Percentiles rank a stretch among this genome's conserved stretches.
These are phyloP conservation scores for Acanthamoeba culbertsoni DNA, from an alignment of 208 protist genomes.

Conservation along the genomic window DNA sequence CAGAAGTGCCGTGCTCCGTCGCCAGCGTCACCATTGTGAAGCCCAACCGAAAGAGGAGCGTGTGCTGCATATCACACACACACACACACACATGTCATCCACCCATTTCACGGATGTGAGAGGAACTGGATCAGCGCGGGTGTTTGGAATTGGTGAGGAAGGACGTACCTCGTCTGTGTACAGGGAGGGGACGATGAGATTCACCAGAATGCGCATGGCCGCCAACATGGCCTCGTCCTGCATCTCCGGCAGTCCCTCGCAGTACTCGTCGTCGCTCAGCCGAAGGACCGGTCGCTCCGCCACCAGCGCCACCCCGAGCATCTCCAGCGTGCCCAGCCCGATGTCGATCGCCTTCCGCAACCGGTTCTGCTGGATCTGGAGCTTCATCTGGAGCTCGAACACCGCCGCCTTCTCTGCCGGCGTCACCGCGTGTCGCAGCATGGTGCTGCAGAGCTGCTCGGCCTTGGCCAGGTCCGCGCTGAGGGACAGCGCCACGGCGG, in stretches of 20 bases:
- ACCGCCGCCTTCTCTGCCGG: not conserved
- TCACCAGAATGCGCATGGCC: slow-evolving; percentile 57
- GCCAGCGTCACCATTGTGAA: slow-evolving; percentile 53
- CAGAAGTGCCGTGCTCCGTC: slow-evolving; percentile 24
- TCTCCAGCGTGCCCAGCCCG: slow-evolving; percentile 17
- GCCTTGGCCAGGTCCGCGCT: not conserved
- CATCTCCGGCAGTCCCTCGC: not conserved
- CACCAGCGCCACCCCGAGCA: slow-evolving; percentile 34
- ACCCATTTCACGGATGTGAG: not conserved
- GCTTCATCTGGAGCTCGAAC: slow-evolving; percentile 49
- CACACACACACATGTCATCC: not conserved
- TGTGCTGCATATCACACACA: not conserved
- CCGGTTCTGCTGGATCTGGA: slow-evolving; percentile 58
- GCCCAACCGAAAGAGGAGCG: not conserved
- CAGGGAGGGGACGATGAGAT: slow-evolving; percentile 23
- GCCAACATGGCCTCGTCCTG: slow-evolving; percentile 47
- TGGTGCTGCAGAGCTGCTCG: slow-evolving; percentile 29
- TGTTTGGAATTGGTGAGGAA: not conserved
- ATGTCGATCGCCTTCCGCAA: slow-evolving; percentile 39
- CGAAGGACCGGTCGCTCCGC: not conserved
- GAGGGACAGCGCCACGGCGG: slow-evolving; percentile 21
- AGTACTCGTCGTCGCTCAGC: slow-evolving; percentile 51
- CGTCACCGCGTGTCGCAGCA: slow-evolving; percentile 10
- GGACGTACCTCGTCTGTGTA: not conserved
- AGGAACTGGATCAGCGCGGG: too few relatives aligned